phyloP scores from a whole-genome alignment of 2,329 filamentous ascomycete genomes.

The Hymenoscyphus infarciens region DNA sequence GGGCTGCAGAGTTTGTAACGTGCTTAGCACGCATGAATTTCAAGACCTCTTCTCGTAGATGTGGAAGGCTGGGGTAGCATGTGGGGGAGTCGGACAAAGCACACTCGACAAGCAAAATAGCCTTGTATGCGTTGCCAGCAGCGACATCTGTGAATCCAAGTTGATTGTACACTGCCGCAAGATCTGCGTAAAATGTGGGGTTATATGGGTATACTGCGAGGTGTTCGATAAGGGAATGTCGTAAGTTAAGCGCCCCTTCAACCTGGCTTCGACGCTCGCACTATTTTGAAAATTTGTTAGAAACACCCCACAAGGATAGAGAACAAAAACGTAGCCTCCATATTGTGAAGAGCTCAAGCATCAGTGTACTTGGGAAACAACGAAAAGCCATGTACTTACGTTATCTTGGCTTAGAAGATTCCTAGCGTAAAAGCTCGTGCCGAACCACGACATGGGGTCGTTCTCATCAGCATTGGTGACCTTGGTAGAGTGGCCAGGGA shows the following conservation, averaged over 20 bases:
- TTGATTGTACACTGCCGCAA: constrained; percentile 16
- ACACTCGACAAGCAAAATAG: constrained; percentile 23
- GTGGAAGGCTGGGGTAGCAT: not conserved
- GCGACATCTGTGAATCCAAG: constrained; percentile 29
- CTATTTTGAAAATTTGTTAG: not conserved
- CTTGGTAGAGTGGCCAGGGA: not conserved
- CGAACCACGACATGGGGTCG: not conserved
- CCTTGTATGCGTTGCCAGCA: constrained; percentile 20
- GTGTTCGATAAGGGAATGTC: constrained; percentile 14
- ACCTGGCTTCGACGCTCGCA: constrained; percentile 16
- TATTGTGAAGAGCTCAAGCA: not conserved
- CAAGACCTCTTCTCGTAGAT: constrained; percentile 12
- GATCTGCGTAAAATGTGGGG: constrained; percentile 18
- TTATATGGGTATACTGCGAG: constrained; percentile 20
- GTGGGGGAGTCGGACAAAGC: constrained; percentile 13
- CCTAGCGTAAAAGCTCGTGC: not conserved
- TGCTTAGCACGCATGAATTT: not conserved
- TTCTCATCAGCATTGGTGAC: not conserved
- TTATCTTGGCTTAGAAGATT: not conserved
- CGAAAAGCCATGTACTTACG: not conserved
- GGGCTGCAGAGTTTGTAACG: not conserved
- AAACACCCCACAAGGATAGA: not conserved
- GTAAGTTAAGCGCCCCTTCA: constrained; percentile 15
- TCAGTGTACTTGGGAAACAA: not conserved
- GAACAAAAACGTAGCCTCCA: not conserved